Evolutionary conservation across 2,329 filamentous ascomycete genomes (phyloP), one percentile per base, ranked within the genome.

Genomic region (Fusarium anthophilum): DNA sequence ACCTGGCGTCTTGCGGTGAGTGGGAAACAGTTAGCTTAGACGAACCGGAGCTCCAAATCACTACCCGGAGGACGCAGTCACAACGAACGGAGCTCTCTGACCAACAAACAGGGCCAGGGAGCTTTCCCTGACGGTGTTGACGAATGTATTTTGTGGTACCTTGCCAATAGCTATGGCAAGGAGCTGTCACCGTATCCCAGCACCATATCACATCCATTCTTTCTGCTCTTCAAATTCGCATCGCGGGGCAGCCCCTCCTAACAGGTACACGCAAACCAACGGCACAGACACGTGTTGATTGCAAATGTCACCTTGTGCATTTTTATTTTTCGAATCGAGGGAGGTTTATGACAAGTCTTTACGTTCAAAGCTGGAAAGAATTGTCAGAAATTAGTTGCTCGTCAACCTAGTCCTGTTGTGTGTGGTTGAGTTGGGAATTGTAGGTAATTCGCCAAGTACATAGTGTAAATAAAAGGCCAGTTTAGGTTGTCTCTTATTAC

Each of bases 271-370:
- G 72, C 75, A 77, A 73, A 74, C 66, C 74, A 76, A 78, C 68
- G 74, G 74, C 72, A 50, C 63, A 76, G 60, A 76, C 75, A 78
- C 75, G 75, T 78, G 74, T 61, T 75, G 63, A 56, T 44, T 62
- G 64, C 32, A 66, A 78, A 70, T 76, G 75, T 76, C 72, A 78
- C 75, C 69, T 56, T 63, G 63, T 72, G 76, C 73, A 71, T 76
- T 76, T 66, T 69, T 68, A 17, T 53, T 37, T 15, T 22, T 30
- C 14, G 8, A 57, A 45, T 41, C 63, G 55, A 63, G 68, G 44
- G 53, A 61, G 68, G 47, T 65, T 60, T 51, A 39, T 38, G 26
- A 54, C 61, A 30, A 60, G 48, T 47, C 22, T 41, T 18, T 24
- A 50, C n/a, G 17, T 57, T 66, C 38, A 48, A 56, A 63, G 51